These are phyloP conservation scores for Sicyos baderoa DNA, from an alignment of 306 rosid genomes.

Conservation along the genomic window DNA sequence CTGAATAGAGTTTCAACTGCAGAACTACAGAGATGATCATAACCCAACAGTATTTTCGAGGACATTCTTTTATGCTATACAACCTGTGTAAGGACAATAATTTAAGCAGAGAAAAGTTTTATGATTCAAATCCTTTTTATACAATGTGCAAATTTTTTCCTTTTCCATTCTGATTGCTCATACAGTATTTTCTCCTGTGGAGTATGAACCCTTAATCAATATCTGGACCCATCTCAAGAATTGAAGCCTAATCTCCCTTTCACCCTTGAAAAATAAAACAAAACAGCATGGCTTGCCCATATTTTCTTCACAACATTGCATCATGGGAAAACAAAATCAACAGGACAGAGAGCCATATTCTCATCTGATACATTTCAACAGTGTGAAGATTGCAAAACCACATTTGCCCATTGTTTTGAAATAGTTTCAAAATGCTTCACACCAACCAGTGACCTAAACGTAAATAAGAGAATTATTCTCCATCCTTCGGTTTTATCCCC, in stretches of 20 bases:
- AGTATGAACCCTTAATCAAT: slow-evolving; percentile 1
- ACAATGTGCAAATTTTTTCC: slow-evolving; percentile 7
- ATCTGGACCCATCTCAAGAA: neutral
- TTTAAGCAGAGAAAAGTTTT: slow-evolving; percentile 5
- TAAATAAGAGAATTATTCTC: too few relatives aligned
- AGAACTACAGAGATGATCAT: neutral
- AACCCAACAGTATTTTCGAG: slow-evolving; percentile 15
- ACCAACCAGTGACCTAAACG: too few relatives aligned
- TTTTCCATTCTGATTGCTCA: neutral
- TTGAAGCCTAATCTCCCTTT: neutral
- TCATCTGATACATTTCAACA: neutral
- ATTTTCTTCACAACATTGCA: neutral
- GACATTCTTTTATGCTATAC: slow-evolving; percentile 16
- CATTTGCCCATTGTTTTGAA: neutral
- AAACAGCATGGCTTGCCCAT: slow-evolving; percentile 14
- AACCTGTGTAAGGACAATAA: slow-evolving; percentile 16
- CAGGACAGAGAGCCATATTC: neutral
- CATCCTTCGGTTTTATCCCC: too few relatives aligned
- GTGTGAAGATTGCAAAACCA: too few relatives aligned
- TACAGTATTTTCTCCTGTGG: neutral
- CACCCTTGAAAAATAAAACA: neutral
- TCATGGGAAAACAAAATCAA: slow-evolving; percentile 1
- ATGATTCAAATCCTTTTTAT: slow-evolving; percentile 5
- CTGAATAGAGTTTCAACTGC: neutral
- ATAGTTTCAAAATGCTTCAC: too few relatives aligned